Conservation (phyloP, 805 yeast species). For the Wickerhamiella qilinensis region DNA sequence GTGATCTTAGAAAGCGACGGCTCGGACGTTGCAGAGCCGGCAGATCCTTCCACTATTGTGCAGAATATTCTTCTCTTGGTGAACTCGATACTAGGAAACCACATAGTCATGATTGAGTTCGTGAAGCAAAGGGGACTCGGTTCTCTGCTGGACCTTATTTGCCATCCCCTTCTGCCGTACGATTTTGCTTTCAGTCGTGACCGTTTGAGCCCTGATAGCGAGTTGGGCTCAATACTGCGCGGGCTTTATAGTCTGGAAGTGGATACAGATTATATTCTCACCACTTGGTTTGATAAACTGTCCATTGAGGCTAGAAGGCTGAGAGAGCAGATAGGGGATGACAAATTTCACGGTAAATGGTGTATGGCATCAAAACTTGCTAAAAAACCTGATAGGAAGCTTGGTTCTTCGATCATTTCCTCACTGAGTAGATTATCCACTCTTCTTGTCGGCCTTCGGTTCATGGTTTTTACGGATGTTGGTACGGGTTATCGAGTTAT, state of each 20-base stretch:
- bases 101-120: constrained; percentile 4
- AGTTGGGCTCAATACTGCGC: constrained; percentile 1
- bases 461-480: background rate
- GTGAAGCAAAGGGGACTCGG: constrained; percentile 1
- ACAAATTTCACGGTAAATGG: background rate
- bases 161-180: constrained; percentile 4
- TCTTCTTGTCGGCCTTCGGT: background rate
- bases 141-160: background rate
- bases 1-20: constrained; percentile 1
- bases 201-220: constrained; percentile 1
- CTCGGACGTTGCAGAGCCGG: constrained; percentile 1
- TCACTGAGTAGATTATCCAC: background rate
- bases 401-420: background rate
- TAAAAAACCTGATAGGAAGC: background rate
- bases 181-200: constrained; percentile 3
- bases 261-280: constrained; percentile 3
- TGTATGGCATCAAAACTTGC: background rate
- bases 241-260: constrained; percentile 1
- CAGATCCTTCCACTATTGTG: constrained; percentile 1
- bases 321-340: background rate
- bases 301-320: background rate
- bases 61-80: constrained; percentile 3
- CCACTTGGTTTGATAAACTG: background rate
- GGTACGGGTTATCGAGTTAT: background rate
- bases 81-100: constrained; percentile 1